A percentile compares a stretch with the other conserved stretches of the same genome.
Conservation (phyloP, 73 alveolate species). For the Tetrahymena borealis region DNA sequence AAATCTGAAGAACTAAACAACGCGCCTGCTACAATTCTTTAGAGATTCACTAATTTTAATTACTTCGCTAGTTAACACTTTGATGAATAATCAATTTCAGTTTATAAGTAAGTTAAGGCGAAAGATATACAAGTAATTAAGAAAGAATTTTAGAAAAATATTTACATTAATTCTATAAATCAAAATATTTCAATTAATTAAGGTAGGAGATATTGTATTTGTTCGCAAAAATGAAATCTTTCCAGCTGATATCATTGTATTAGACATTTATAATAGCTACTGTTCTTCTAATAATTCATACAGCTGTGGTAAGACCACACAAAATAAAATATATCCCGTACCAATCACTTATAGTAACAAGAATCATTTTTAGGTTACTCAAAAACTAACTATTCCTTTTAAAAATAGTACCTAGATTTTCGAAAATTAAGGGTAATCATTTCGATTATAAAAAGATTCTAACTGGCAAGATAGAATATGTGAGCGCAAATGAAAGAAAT, state of each 20-base stretch:
- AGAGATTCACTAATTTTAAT: background rate
- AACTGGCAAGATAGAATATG: background rate
- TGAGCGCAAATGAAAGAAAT: background rate
- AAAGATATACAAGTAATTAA: background rate
- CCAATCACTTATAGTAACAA: background rate
- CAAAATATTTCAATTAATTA: too few species aligned
- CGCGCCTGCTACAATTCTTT: background rate
- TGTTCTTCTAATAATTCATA: background rate
- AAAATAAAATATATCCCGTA: background rate
- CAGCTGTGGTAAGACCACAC: background rate
- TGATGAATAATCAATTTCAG: background rate
- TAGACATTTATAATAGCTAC: background rate
- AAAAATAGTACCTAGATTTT: background rate
- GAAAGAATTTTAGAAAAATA: too few species aligned
- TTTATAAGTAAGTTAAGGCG: background rate
- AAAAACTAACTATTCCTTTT: background rate
- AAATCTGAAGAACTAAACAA: background rate
- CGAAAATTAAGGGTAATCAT: background rate
- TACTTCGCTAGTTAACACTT: background rate
- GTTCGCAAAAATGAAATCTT: background rate
- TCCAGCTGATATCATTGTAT: background rate
- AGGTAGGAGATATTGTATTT: background rate
- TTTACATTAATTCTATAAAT: too few species aligned
- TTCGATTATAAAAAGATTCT: background rate
- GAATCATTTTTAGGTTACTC: background rate